Base-by-base conservation (phyloP, 108 stramenopile species). In the Discostella stelligeroides region DNA sequence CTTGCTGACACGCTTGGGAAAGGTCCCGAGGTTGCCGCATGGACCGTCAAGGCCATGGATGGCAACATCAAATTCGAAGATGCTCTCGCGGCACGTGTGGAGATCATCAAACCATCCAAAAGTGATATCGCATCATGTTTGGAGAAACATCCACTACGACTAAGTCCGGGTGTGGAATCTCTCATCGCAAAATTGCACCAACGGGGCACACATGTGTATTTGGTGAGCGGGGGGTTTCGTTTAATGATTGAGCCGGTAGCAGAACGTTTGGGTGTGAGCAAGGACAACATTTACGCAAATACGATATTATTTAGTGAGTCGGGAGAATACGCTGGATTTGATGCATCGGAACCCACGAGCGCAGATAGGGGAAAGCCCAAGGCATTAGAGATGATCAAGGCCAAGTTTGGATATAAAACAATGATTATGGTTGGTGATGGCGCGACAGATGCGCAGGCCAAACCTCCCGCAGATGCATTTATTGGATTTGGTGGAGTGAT, bases 351-450 rank as follows among this genome's bases (percentile, higher is more conserved):
- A 82, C 96, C 94, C 0, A 98, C 98, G 1, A 84, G 84, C 27
- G 75, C 86, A 20, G 97, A 97, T 60, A 91, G 95, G 66, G 99
- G 99, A 27, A 99, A 99, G 73, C 92, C 97, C 28, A 89, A 84
- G 69, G 97, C 97, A 20, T 55, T 99, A 47, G 20, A 57, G 39
- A 38, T 17, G 23, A 91, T 97, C 27, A 86, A 89, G 58, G 73
- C 79, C 13, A 57, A 60, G 17, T 56, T 68, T 42, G 85, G 85
- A 15, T 94, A 93, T 79, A 53, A 84, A 5, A 84, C 75, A 2
- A 86, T 98, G 68, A 83, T 98, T 29, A 97, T 99, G 97, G 86
- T 99, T 7, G 99, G 99, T 1, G 99, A 99, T 84, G 99, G 99
- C 15, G 98, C 96, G 8, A 99, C 99, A 7, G 99, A 99, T 87